phyloP scores from a whole-genome alignment of 2,329 filamentous ascomycete genomes.

The Bipolaris bicolor region DNA sequence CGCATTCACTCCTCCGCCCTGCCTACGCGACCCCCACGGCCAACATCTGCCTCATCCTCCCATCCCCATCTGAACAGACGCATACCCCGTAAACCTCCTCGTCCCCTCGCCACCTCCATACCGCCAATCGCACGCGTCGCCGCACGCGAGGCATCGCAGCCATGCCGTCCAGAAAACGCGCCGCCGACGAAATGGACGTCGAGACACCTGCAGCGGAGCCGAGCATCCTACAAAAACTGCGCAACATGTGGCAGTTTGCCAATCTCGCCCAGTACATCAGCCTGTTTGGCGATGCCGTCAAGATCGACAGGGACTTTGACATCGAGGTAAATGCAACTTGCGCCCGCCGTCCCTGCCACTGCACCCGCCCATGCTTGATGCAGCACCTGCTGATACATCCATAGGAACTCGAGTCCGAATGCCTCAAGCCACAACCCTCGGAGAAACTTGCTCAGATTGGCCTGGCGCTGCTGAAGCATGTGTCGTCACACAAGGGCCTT shows the following conservation, averaged over 20 bases:
- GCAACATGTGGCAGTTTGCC: constrained; percentile 95
- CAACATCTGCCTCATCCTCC: constrained; percentile 1
- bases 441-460: constrained; percentile 79
- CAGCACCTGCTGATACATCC: constrained; percentile 35
- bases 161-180: constrained; percentile 50
- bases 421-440: constrained; percentile 76
- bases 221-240: constrained; percentile 66
- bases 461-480: constrained; percentile 84
- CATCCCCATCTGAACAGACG: constrained; percentile 4
- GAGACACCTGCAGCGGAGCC: constrained; percentile 53
- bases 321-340: constrained; percentile 72
- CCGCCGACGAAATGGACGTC: constrained; percentile 61
- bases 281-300: constrained; percentile 86
- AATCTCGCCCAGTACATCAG: constrained; percentile 93
- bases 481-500: constrained; percentile 90
- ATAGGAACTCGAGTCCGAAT: constrained; percentile 88
- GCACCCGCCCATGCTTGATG: constrained; percentile 15
- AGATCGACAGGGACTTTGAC: constrained; percentile 86
- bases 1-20: constrained; percentile 17
- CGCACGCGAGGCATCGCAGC: constrained; percentile 34
- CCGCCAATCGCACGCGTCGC: constrained; percentile 40
- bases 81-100: not conserved
- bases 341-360: constrained; percentile 25
- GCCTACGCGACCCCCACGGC: constrained; percentile 4
- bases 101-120: not conserved